phyloP scores from a whole-genome alignment of 176 grass and related monocot species.

The Carex scoparia region DNA sequence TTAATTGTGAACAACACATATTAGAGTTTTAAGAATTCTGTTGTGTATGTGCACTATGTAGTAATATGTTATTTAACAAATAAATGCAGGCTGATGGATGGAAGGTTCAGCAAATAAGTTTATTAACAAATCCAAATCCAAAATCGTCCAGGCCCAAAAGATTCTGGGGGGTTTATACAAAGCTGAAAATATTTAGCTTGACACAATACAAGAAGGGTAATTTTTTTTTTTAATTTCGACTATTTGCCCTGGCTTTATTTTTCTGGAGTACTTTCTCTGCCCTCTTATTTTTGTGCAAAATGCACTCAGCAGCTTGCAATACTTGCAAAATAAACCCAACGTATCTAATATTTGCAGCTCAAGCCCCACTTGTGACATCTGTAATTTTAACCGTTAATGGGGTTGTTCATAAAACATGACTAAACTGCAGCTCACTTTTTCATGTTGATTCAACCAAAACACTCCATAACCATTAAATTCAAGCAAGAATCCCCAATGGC shows the following conservation, averaged over 20 bases:
- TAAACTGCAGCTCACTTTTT: neutral
- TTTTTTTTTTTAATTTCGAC: neutral
- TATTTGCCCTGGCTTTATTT: neutral
- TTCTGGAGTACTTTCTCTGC: neutral
- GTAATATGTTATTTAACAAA: neutral
- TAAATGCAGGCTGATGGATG: slow-evolving; percentile 83
- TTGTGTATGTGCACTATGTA: neutral
- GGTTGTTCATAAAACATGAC: neutral
- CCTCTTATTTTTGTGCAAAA: neutral
- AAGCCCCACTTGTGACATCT: neutral
- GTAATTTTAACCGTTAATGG: neutral
- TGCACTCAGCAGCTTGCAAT: neutral
- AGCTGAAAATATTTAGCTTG: slow-evolving; percentile 93
- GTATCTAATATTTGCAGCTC: neutral
- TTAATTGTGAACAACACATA: neutral
- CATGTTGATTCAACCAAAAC: neutral
- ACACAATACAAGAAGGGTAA: slow-evolving; percentile 75
- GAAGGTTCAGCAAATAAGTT: slow-evolving; percentile 63
- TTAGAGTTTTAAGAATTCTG: neutral
- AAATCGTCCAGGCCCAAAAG: slow-evolving; percentile 56
- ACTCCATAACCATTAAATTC: neutral
- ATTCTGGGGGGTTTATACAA: slow-evolving; percentile 97
- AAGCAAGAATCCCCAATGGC: neutral
- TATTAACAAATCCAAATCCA: slow-evolving; percentile 83
- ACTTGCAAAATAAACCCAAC: neutral